Base-by-base conservation (phyloP, 306 rosid species). In the Cucurbita ficifolia region DNA sequence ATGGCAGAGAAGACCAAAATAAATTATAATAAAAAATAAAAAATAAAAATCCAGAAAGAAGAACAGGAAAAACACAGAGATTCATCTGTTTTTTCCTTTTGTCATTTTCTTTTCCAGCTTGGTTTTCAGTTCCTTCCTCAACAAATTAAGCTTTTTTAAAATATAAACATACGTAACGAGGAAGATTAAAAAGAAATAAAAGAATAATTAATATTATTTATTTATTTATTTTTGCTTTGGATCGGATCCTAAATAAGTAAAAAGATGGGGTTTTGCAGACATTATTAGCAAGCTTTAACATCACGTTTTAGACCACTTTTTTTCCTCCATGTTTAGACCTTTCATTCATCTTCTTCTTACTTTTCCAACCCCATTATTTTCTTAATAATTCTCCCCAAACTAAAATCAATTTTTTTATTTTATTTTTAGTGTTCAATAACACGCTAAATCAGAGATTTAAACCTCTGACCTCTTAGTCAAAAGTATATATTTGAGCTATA, bases 221-320 rank as follows among this genome's bases (percentile, higher is more conserved):
- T 8, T 9, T 17, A 8, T 40, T 63, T 9, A 0, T 10, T 14
- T 8, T 4, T n/a, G 6, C 18, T 49, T 49, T 10, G 11, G 70
- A 63, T 40, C 71, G 51, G 52, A 42, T 64, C 10, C 17, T 64
- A 64, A 64, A 64, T 18, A 5, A 63, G 16, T 4, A 36, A 61
- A 35, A 36, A 60, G 43, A 17, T 35, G 6, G 24, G 22, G 24
- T 38, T 61, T 61, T 60, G 45, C 0, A 2, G 8, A 36, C 24
- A 38, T 39, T 63, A 63, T 39, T 39, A 4, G 9, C 50, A 67
- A 43, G 71, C 87, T 74, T 84, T 78, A 62, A 13, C 59, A 53
- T 73, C 87, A 69, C 74, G 77, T 61, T 78, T 74, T 74, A 53
- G 76, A 82, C 80, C 76, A 10, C 39, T 73, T 68, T 72, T 78